These are phyloP conservation scores for Agrocybe pediades DNA, from an alignment of 768 basidiomycete species.

Conservation along the genomic window DNA sequence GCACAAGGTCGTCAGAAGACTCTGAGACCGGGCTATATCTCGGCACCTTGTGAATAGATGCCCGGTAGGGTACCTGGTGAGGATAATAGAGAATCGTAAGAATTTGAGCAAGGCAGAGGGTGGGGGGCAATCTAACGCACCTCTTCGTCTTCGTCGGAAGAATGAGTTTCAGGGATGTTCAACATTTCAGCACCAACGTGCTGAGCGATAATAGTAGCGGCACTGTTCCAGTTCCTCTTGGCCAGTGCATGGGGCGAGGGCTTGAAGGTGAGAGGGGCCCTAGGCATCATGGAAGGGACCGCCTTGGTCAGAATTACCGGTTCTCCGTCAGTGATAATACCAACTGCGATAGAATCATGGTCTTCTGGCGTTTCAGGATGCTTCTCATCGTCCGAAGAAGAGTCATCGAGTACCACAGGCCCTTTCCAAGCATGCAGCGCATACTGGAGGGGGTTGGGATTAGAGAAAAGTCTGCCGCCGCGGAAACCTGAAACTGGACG, in stretches of 20 bases:
- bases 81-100: background rate
- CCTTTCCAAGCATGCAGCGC: conserved; percentile 60
- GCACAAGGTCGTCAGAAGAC: conserved; percentile 20
- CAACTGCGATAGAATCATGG: conserved; percentile 42
- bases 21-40: conserved; percentile 18
- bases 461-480: conserved; percentile 51
- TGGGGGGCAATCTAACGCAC: too few relatives aligned
- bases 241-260: conserved; percentile 69
- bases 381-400: conserved; percentile 50
- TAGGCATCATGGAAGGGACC: conserved; percentile 25
- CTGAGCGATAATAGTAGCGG: background rate
- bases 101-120: background rate
- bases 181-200: background rate
- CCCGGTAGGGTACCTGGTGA: background rate
- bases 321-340: conserved; percentile 25
- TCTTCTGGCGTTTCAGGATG: conserved; percentile 64
- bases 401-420: conserved; percentile 42
- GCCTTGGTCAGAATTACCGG: conserved; percentile 13
- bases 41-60: background rate
- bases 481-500: conserved; percentile 41
- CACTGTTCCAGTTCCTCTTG: conserved; percentile 53
- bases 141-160: conserved; percentile 25
- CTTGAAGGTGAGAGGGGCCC: conserved; percentile 51
- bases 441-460: conserved; percentile 63
- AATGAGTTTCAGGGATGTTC: conserved; percentile 1